A percentile compares a stretch with the other conserved stretches of the same genome.
Evolutionary conservation across 2,329 filamentous ascomycete genomes (phyloP).

Genomic region (Sporothrix humicola): DNA sequence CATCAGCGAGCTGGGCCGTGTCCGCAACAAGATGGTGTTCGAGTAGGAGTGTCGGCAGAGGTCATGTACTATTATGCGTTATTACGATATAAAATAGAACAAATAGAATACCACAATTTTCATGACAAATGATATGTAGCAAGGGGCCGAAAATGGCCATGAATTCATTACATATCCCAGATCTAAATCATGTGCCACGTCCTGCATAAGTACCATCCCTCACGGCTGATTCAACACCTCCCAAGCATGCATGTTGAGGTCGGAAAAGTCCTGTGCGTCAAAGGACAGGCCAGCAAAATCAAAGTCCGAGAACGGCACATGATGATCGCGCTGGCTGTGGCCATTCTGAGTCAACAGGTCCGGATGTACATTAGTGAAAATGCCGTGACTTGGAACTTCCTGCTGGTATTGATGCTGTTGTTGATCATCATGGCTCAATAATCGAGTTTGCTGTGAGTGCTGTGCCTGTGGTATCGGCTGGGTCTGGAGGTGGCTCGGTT

Average conservation of each 20-base stretch:
- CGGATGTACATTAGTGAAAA: not conserved
- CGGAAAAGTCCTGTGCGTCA: not conserved
- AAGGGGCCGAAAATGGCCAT: too few relatives aligned
- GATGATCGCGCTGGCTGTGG: not conserved
- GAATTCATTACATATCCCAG: too few relatives aligned
- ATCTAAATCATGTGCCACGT: too few relatives aligned
- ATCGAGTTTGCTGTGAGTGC: not conserved
- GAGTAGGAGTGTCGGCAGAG: not conserved
- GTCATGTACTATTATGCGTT: not conserved
- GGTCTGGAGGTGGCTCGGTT: not conserved
- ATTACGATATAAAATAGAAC: not conserved
- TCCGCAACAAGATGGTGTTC: constrained; percentile 48
- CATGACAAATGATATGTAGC: not conserved
- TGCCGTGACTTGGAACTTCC: not conserved
- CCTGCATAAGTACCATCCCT: not conserved
- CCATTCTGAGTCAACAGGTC: not conserved
- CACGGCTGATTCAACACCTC: not conserved
- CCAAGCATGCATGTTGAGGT: constrained; percentile 3
- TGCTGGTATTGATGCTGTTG: not conserved
- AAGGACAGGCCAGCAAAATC: not conserved
- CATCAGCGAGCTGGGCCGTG: constrained; percentile 50
- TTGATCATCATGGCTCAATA: not conserved
- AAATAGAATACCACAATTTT: not conserved
- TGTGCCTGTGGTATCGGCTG: too few relatives aligned
- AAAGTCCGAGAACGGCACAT: not conserved